A percentile compares a stretch with the other conserved stretches of the same genome.
Evolutionary conservation across 192 early-diverging fungal genomes (phyloP).

Genomic region (Coemansia sp.): DNA sequence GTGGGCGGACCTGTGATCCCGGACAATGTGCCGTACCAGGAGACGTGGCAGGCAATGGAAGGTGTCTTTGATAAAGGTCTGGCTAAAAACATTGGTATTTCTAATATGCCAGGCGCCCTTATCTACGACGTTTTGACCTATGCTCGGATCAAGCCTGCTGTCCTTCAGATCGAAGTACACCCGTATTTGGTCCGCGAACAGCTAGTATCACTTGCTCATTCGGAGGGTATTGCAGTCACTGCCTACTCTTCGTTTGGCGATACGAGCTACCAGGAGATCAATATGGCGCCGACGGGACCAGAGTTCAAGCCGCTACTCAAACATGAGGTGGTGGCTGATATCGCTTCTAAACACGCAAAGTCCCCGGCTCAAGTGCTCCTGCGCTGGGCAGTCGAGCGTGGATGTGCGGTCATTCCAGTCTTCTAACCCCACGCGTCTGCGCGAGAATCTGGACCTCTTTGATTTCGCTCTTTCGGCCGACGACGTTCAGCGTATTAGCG

Average conservation of each 20-base stretch:
- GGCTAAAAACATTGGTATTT: constrained; percentile 69
- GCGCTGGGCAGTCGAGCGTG: constrained; percentile 73
- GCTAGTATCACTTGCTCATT: constrained; percentile 67
- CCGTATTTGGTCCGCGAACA: constrained; percentile 63
- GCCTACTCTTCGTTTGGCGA: constrained; percentile 87
- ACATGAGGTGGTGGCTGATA: constrained; percentile 52
- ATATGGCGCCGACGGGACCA: constrained; percentile 6
- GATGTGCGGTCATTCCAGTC: constrained; percentile 78
- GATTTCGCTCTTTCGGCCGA: constrained; percentile 23
- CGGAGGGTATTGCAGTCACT: constrained; percentile 71
- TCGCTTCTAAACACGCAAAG: constrained; percentile 67
- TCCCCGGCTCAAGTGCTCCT: constrained; percentile 72
- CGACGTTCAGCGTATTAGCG: constrained; percentile 27
- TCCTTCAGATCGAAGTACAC: constrained; percentile 86
- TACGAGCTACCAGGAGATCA: constrained; percentile 24
- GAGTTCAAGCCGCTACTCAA: constrained; percentile 21
- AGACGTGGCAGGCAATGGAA: constrained; percentile 65
- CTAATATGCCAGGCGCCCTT: constrained; percentile 64
- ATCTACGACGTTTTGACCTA: constrained; percentile 60
- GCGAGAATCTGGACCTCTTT: constrained; percentile 40
- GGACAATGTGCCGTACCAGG: constrained; percentile 43
- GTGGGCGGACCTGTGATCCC: constrained; percentile 19
- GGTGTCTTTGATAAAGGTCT: constrained; percentile 44
- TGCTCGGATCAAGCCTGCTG: constrained; percentile 64
- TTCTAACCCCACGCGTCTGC: constrained; percentile 63